A percentile compares a stretch with the other conserved stretches of the same genome.
phyloP scores from a whole-genome alignment of 805 yeast genomes.

The Spathaspora boniae region DNA sequence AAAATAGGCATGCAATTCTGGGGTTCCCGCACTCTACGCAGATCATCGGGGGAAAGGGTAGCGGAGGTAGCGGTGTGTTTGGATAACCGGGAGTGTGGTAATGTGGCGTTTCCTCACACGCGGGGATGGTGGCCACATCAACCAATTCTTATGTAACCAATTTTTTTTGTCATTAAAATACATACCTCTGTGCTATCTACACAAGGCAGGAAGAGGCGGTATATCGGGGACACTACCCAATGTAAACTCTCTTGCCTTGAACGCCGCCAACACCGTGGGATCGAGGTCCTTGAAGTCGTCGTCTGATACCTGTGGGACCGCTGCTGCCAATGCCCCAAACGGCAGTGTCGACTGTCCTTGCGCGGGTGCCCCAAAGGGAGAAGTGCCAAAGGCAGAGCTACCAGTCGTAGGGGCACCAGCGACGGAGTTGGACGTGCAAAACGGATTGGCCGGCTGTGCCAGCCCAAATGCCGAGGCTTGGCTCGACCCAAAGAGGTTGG shows the following conservation, averaged over 20 bases:
- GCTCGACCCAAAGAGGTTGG: conserved; percentile 6
- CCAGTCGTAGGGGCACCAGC: neutral
- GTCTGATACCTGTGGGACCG: conserved; percentile 15
- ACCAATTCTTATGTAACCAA: too few species aligned
- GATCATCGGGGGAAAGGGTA: conserved; percentile 49
- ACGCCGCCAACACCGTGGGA: conserved; percentile 43
- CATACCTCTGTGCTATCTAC: conserved; percentile 2
- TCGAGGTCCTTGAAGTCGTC: conserved; percentile 36
- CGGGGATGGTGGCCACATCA: too few species aligned
- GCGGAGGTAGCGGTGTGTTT: neutral
- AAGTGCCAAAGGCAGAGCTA: conserved; percentile 7
- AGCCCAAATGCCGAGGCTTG: conserved; percentile 9
- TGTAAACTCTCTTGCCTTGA: conserved; percentile 45
- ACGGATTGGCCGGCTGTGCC: conserved; percentile 6
- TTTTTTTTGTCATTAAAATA: conserved; percentile 2
- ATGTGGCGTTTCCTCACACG: neutral
- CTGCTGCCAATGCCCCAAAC: conserved; percentile 9
- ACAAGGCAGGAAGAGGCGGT: conserved; percentile 53
- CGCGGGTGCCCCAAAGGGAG: conserved; percentile 20
- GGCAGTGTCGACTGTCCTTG: conserved; percentile 6
- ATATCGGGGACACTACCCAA: conserved; percentile 68
- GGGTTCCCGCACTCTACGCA: conserved; percentile 80
- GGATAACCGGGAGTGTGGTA: neutral
- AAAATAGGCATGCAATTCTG: conserved; percentile 62
- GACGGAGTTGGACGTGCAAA: conserved; percentile 3